A percentile compares a stretch with the other conserved stretches of the same genome.
These are phyloP conservation scores for Collybia mongolica DNA, from an alignment of 768 basidiomycete species.

Conservation along the genomic window DNA sequence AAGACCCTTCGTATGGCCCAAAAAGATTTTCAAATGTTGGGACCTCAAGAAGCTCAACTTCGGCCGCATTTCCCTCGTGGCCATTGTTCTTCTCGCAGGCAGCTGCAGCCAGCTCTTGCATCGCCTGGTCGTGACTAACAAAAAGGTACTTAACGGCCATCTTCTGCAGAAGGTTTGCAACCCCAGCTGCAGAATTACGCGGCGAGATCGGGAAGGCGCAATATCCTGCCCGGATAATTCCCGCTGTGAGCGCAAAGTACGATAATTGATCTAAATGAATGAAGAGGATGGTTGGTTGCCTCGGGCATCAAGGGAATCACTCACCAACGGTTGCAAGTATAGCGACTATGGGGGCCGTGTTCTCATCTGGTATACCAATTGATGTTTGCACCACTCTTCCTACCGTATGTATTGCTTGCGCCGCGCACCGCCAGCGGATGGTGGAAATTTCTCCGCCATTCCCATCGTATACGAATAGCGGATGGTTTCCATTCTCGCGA, in stretches of 20 bases:
- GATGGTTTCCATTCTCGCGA: conserved; percentile 20
- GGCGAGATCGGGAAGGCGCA: conserved; percentile 35
- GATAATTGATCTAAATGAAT: conserved; percentile 27
- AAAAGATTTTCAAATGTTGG: conserved; percentile 5
- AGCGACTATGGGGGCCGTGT: conserved; percentile 20
- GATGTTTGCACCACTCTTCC: conserved; percentile 7
- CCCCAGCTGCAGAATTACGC: conserved; percentile 44
- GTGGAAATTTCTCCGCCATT: conserved; percentile 4
- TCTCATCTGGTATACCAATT: background rate
- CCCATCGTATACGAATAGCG: conserved; percentile 24
- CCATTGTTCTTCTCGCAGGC: conserved; percentile 7
- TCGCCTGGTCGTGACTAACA: conserved; percentile 19
- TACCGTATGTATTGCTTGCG: conserved; percentile 14
- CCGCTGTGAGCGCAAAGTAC: conserved; percentile 29
- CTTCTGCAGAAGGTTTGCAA: conserved; percentile 39
- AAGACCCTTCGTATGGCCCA: conserved; percentile 5
- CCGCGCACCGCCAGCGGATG: conserved; percentile 16
- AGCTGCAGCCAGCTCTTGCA: conserved; percentile 13
- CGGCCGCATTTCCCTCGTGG: background rate
- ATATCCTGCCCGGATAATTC: conserved; percentile 39
- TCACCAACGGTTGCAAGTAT: conserved; percentile 26
- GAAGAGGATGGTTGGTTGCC: background rate
- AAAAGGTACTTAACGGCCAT: conserved; percentile 20
- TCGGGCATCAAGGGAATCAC: background rate
- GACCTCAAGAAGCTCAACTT: background rate